These are phyloP conservation scores for Crithidia thermophila DNA, from an alignment of 208 protist species.

Conservation along the genomic window DNA sequence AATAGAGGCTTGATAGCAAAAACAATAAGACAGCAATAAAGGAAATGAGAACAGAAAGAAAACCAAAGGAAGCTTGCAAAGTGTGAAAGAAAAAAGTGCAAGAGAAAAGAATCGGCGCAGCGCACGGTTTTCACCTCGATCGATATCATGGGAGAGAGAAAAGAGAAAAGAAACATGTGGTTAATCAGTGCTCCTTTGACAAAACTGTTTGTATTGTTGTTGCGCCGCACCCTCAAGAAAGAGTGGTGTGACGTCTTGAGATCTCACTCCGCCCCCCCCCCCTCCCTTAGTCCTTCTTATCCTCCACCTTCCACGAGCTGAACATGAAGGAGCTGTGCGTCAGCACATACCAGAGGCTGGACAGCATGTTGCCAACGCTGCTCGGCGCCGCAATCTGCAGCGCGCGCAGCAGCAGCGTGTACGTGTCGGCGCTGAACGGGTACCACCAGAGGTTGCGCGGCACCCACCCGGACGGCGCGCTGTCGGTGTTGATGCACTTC, in stretches of 20 bases:
- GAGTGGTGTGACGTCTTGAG: background rate
- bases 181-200: too few species aligned
- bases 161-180: too few species aligned
- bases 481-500: conserved; percentile 80
- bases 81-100: too few species aligned
- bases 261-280: too few species aligned
- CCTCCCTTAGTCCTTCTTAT: conserved; percentile 25
- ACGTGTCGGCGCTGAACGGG: conserved; percentile 49
- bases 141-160: too few species aligned
- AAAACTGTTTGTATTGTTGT: too few species aligned
- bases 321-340: conserved; percentile 58
- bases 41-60: background rate
- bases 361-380: conserved; percentile 32
- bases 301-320: conserved; percentile 44
- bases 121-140: too few species aligned
- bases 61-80: conserved; percentile 3
- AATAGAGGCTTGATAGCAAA: background rate
- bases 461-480: conserved; percentile 29
- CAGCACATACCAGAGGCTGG: conserved; percentile 33
- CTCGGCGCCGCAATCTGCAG: conserved; percentile 43
- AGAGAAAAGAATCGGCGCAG: too few species aligned
- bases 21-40: conserved; percentile 1
- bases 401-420: conserved; percentile 36
- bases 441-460: conserved; percentile 85
- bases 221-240: background rate